Conservation (phyloP, 2,329 filamentous ascomycete species). For the Pleurostoma richardsiae region DNA sequence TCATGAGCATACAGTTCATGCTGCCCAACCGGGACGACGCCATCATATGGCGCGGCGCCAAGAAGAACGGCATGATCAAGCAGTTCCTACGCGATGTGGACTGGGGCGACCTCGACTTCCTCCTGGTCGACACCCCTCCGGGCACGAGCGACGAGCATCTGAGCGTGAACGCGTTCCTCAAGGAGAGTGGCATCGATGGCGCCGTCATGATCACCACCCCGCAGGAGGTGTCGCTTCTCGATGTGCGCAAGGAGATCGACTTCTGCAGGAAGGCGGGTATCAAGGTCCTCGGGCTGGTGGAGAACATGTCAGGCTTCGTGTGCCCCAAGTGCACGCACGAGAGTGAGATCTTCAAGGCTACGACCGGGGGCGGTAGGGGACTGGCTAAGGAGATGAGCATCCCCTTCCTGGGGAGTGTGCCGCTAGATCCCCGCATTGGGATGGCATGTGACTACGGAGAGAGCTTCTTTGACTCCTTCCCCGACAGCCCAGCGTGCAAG, state of each 20-base stretch:
- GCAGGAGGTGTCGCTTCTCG: slow-evolving; percentile 86
- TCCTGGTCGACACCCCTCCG: slow-evolving; percentile 92
- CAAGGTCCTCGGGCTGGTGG: slow-evolving; percentile 78
- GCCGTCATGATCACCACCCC: slow-evolving; percentile 92
- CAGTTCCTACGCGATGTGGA: slow-evolving; percentile 97
- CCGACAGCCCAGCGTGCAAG: slow-evolving; percentile 83
- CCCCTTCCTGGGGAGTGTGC: slow-evolving; percentile 84
- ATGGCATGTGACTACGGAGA: slow-evolving; percentile 98
- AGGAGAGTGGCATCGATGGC: slow-evolving; percentile 87
- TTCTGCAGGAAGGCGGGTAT: slow-evolving; percentile 96
- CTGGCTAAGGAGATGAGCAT: slow-evolving; percentile 84
- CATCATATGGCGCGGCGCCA: slow-evolving; percentile 94
- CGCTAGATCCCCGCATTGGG: slow-evolving; percentile 86
- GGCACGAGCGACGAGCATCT: slow-evolving; percentile 95
- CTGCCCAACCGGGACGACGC: slow-evolving; percentile 89
- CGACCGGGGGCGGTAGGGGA: slow-evolving; percentile 78
- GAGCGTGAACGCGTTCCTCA: slow-evolving; percentile 86
- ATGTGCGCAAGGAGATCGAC: slow-evolving; percentile 95
- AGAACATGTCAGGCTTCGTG: slow-evolving; percentile 98
- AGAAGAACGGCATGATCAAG: slow-evolving; percentile 98
- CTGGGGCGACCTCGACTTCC: slow-evolving; percentile 91
- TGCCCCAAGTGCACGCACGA: slow-evolving; percentile 84
- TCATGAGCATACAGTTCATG: slow-evolving; percentile 99
- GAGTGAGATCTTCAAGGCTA: slow-evolving; percentile 83
- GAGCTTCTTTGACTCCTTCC: slow-evolving; percentile 92